Conservation (phyloP, 768 basidiomycete species). For the Lactarius sp. region DNA sequence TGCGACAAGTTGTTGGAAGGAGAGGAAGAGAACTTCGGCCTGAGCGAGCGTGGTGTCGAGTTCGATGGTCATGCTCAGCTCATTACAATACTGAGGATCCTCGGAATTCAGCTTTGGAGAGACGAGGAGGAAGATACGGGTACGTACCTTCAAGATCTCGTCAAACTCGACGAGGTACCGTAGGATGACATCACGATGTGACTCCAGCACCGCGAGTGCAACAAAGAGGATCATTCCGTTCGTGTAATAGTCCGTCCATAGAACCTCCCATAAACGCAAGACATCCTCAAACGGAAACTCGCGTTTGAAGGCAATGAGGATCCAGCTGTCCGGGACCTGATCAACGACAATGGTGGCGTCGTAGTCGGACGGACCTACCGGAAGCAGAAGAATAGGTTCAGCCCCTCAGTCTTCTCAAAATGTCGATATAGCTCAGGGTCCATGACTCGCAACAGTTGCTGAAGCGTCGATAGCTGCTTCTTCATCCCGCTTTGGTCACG, state of each 20-base stretch:
- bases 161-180: conserved; percentile 96
- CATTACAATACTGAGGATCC: conserved; percentile 72
- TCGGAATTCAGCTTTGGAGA: background rate
- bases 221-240: conserved; percentile 87
- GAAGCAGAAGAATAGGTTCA: conserved; percentile 98
- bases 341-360: background rate
- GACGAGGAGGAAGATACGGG: background rate
- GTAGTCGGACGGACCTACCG: conserved; percentile 46
- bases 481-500: conserved; percentile 99
- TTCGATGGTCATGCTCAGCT: conserved; percentile 94
- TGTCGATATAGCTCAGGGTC: conserved; percentile 94
- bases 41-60: conserved; percentile 93
- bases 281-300: conserved; percentile 94
- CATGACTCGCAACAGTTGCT: conserved; percentile 88
- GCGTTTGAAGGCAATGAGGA: conserved; percentile 91
- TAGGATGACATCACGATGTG: conserved; percentile 91
- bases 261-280: conserved; percentile 85
- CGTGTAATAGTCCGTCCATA: conserved; percentile 91
- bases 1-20: conserved; percentile 81
- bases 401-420: conserved; percentile 78
- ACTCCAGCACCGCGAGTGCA: conserved; percentile 90
- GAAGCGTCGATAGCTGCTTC: conserved; percentile 82
- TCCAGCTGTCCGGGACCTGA: conserved; percentile 54
- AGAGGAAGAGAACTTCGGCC: conserved; percentile 94
- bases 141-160: conserved; percentile 63